phyloP scores from a whole-genome alignment of 768 basidiomycete species.

The Leucosporidium yakuticum region DNA sequence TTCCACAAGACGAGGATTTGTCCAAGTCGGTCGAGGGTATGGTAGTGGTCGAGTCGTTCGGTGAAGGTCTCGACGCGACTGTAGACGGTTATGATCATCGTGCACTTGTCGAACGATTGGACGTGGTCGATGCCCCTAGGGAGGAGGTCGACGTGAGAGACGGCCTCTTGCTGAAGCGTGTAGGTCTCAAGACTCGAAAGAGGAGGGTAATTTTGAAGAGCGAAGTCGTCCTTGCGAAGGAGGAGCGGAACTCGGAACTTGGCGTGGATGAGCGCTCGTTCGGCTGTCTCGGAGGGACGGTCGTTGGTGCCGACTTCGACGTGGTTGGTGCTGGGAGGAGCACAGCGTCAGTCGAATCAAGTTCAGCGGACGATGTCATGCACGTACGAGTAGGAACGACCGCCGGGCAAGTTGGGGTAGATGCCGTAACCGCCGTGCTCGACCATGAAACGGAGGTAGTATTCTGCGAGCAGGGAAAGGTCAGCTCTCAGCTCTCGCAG shows the following conservation, averaged over 20 bases:
- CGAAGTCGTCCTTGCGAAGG: not conserved
- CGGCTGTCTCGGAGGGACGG: not conserved
- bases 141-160: not conserved
- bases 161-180: not conserved
- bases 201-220: not conserved
- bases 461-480: not conserved
- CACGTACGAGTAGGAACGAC: not conserved
- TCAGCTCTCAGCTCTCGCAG: not conserved
- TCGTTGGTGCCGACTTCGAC: too few species aligned
- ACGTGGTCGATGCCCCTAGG: not conserved
- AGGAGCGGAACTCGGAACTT: not conserved
- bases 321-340: too few species aligned
- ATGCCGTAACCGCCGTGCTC: conserved; percentile 6
- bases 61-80: conserved; percentile 2
- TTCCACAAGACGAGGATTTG: conserved; percentile 11
- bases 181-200: not conserved
- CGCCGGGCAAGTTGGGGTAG: conserved; percentile 9
- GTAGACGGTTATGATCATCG: conserved; percentile 2
- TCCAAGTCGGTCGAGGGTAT: not conserved
- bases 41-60: conserved; percentile 5
- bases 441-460: conserved; percentile 8
- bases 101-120: conserved; percentile 9
- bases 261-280: not conserved
- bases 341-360: too few species aligned
- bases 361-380: too few species aligned